Percentiles rank a stretch among this genome's conserved stretches.
Conservation (phyloP, 1,284 basidiomycete species). For the Austroboletus olivaceoglutinosus region DNA sequence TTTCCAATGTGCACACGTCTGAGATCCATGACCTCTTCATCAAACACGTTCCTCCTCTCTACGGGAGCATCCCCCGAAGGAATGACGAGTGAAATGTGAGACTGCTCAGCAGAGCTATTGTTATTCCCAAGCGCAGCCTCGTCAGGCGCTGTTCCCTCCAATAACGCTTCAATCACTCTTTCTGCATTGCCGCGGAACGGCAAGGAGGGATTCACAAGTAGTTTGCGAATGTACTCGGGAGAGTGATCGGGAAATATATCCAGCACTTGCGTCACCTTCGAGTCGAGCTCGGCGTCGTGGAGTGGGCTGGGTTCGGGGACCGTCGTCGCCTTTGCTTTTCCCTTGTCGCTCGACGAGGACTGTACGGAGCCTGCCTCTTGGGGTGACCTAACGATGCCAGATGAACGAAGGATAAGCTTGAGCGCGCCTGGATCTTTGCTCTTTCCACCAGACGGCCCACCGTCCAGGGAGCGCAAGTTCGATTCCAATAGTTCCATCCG, state of each 20-base stretch:
- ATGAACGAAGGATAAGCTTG: slow-evolving; percentile 58
- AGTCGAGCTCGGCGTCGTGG: slow-evolving; percentile 46
- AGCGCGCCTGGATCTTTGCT: slow-evolving; percentile 52
- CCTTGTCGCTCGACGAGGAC: slow-evolving; percentile 36
- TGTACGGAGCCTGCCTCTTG: slow-evolving; percentile 11
- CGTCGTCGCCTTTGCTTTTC: slow-evolving; percentile 32
- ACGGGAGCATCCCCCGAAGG: slow-evolving; percentile 16
- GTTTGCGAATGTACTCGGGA: slow-evolving; percentile 51
- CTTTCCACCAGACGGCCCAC: slow-evolving; percentile 12
- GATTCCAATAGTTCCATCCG: slow-evolving; percentile 56
- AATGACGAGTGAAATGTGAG: neutral
- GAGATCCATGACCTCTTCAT: slow-evolving; percentile 66
- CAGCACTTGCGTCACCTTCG: slow-evolving; percentile 62
- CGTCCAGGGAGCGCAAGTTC: slow-evolving; percentile 42
- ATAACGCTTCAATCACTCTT: slow-evolving; percentile 61
- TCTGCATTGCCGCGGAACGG: slow-evolving; percentile 53
- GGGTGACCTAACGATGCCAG: slow-evolving; percentile 39
- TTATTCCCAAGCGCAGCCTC: slow-evolving; percentile 37
- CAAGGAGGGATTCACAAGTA: slow-evolving; percentile 50
- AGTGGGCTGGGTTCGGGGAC: slow-evolving; percentile 8
- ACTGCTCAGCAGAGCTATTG: neutral
- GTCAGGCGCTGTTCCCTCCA: slow-evolving; percentile 64
- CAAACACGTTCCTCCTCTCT: slow-evolving; percentile 69
- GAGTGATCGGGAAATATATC: slow-evolving; percentile 67
- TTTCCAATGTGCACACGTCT: slow-evolving; percentile 64